Evolutionary conservation across 371 early-diverging fungal genomes (phyloP).

Genomic region (Mortierella polycephala): DNA sequence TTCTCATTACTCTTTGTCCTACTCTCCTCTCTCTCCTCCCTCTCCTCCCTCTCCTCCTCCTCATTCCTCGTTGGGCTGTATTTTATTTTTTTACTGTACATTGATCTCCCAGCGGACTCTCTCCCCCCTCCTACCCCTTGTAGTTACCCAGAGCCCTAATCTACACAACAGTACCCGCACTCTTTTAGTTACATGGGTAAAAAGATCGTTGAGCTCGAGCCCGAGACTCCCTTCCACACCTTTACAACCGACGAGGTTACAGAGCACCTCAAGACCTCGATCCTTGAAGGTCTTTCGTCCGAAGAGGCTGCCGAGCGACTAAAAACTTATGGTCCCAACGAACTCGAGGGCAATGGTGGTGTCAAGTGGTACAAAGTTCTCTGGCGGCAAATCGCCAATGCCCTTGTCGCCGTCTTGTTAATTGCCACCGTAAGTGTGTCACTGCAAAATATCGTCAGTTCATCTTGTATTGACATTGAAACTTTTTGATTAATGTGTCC

Average conservation of each 20-base stretch:
- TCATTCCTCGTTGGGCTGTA: neutral
- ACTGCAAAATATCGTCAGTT: neutral
- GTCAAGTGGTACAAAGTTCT: conserved; percentile 77
- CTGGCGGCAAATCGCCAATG: conserved; percentile 82
- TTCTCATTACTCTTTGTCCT: conserved; percentile 1
- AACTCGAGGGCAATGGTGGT: conserved; percentile 72
- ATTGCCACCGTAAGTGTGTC: conserved; percentile 66
- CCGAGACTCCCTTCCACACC: conserved; percentile 59
- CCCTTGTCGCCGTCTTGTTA: conserved; percentile 84
- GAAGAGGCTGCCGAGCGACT: conserved; percentile 64
- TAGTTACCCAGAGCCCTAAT: neutral
- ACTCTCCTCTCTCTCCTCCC: neutral
- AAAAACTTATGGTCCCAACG: conserved; percentile 76
- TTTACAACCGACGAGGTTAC: conserved; percentile 65
- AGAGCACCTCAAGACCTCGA: conserved; percentile 63
- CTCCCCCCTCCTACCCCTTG: neutral
- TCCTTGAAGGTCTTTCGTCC: conserved; percentile 71
- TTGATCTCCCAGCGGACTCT: neutral
- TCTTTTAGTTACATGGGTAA: conserved; percentile 24
- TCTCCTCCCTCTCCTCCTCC: neutral
- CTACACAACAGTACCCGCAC: neutral
- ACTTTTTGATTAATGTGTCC: neutral
- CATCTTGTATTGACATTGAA: neutral
- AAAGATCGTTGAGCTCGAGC: conserved; percentile 55
- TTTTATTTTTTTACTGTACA: neutral